These are phyloP conservation scores for Moelleriella libera DNA, from an alignment of 2,329 filamentous ascomycete genomes.

Conservation along the genomic window DNA sequence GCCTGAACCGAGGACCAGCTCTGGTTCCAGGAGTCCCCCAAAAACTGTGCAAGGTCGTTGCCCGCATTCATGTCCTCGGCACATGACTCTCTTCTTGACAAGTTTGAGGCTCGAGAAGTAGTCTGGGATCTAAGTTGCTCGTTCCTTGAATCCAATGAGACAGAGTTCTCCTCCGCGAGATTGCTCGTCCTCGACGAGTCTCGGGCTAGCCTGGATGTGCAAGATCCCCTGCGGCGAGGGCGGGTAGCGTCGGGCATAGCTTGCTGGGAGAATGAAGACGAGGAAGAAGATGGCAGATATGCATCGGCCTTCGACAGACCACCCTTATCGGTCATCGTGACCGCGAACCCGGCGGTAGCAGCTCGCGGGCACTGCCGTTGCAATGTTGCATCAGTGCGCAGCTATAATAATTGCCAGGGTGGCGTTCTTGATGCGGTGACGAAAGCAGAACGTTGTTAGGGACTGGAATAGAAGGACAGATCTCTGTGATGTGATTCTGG, in stretches of 20 bases:
- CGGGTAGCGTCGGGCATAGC: constrained; percentile 26
- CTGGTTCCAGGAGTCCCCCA: constrained; percentile 36
- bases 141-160: neutral
- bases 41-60: constrained; percentile 23
- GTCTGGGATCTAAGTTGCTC: neutral
- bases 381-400: constrained; percentile 18
- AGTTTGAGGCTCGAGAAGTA: neutral
- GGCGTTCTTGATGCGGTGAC: too few relatives aligned
- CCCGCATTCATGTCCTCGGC: constrained; percentile 17
- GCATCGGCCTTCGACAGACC: constrained; percentile 16
- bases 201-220: constrained; percentile 15
- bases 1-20: constrained; percentile 42
- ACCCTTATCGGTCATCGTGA: constrained; percentile 21
- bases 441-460: too few relatives aligned
- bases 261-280: constrained; percentile 26
- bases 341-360: constrained; percentile 16
- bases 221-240: constrained; percentile 35
- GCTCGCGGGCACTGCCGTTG: constrained; percentile 11
- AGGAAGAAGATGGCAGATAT: constrained; percentile 30
- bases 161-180: neutral
- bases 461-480: too few relatives aligned
- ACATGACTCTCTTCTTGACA: constrained; percentile 7
- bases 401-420: neutral
- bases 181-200: constrained; percentile 9
- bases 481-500: too few relatives aligned